These are phyloP conservation scores for Starmera quercuum DNA, from an alignment of 805 yeast species.

Conservation along the genomic window DNA sequence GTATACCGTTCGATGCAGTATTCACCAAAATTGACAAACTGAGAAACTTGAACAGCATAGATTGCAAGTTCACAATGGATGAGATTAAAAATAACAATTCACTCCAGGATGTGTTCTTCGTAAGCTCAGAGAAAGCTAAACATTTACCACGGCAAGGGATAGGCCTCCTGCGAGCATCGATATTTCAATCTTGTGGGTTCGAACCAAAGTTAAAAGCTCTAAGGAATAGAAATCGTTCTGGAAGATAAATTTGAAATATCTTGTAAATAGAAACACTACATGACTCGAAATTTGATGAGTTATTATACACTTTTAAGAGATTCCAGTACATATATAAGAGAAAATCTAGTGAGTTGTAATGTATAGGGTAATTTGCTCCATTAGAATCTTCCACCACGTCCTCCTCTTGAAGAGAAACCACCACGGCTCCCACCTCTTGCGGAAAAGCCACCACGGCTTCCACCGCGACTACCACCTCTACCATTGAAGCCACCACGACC, in stretches of 20 bases:
- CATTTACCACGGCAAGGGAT: constrained; percentile 40
- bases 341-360: constrained; percentile 17
- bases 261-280: not conserved
- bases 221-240: constrained; percentile 1
- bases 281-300: not conserved
- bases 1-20: constrained; percentile 65
- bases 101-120: constrained; percentile 37
- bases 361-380: constrained; percentile 9
- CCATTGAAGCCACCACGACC: constrained; percentile 42
- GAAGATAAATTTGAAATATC: constrained; percentile 4
- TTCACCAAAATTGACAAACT: constrained; percentile 72
- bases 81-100: constrained; percentile 34
- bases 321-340: not conserved
- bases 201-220: too few relatives aligned
- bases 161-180: constrained; percentile 40
- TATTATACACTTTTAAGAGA: not conserved
- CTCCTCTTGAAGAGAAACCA: constrained; percentile 27
- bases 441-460: constrained; percentile 26
- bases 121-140: constrained; percentile 37
- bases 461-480: constrained; percentile 37
- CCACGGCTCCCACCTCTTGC: constrained; percentile 30
- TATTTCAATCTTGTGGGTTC: constrained; percentile 48
- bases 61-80: constrained; percentile 29
- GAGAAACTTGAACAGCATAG: constrained; percentile 27
- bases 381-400: constrained; percentile 23